Evolutionary conservation across 2,329 filamentous ascomycete species (phyloP).

Genomic region (Pseudopithomyces chartarum): DNA sequence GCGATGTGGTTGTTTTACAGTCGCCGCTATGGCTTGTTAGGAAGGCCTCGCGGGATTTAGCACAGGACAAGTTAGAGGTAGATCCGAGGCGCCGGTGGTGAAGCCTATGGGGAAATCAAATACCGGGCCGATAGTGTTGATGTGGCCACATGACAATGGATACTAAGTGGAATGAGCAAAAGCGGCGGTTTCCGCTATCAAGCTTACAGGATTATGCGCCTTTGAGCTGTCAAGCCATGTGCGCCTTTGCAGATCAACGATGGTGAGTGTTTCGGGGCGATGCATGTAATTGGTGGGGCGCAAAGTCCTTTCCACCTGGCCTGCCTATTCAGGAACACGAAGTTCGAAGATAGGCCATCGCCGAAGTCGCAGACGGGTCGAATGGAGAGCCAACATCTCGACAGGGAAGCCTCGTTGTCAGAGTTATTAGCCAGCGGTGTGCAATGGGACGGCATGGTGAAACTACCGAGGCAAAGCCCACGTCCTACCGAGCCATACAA

Average conservation of each 20-base stretch:
- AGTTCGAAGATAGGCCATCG: neutral
- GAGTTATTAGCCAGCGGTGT: too few species aligned
- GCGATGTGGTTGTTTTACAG: neutral
- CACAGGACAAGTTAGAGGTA: conserved; percentile 3
- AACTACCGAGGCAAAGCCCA: too few species aligned
- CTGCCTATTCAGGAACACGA: neutral
- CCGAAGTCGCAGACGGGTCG: neutral
- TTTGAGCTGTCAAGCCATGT: neutral
- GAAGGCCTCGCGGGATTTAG: conserved; percentile 13
- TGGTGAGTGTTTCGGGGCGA: neutral
- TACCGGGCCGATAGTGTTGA: neutral
- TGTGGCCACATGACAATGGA: neutral
- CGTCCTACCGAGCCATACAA: too few species aligned
- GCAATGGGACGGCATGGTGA: too few species aligned
- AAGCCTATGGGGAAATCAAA: neutral
- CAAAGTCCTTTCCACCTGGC: neutral
- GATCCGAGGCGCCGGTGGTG: neutral
- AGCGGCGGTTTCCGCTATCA: neutral
- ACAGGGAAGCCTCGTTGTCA: neutral
- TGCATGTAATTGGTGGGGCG: neutral
- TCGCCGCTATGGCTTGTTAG: conserved; percentile 7
- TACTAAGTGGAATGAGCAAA: neutral
- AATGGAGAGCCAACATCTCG: neutral
- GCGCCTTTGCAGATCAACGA: neutral
- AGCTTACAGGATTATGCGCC: neutral